Base-by-base conservation (phyloP, 805 yeast species). In the Torulaspora quercuum region DNA sequence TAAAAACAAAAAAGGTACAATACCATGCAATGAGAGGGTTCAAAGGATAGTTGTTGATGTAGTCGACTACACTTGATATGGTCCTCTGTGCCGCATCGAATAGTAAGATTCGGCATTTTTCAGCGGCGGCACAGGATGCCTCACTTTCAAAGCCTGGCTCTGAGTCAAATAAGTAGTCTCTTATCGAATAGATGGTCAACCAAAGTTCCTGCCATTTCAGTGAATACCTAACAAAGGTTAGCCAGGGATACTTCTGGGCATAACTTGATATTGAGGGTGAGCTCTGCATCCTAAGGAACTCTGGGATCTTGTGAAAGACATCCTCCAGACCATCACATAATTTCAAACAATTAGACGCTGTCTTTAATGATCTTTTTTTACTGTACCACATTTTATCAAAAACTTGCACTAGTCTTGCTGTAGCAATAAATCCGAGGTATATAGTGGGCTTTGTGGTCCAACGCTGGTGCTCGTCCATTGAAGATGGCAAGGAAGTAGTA, bases 21-120 rank as follows among this genome's bases (percentile, higher is more conserved):
- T 78, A 75, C 85, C 85, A 79, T 17, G 75, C 70, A 9, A 75
- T 66, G 19, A 76, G 62, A 16, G 72, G 68, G n/a, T 75, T 66
- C 12, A 68, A 39, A 7, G 60, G 59, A 33, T 61, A 48, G 24
- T 57, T 60, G 16, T 48, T 46, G 14, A 59, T 50, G 43, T 62
- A 75, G 18, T 61, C 63, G 15, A 67, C 58, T 6, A 78, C 73
- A 6, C 79, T 70, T 25, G 59, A 37, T 10, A 80, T 73, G 0
- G 80, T 74, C 17, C 69, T 73, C 35, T 69, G 69, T 2, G 83
- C 75, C 24, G 72, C 69, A 12, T 64, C 68, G 8, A 72, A 52
- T 19, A 46, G 55, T 80, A 78, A 18, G 68, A 53, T n/a, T 66
- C 51, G 29, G 47, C 80, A 75, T 46, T 65, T 67, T 38, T 65